Evolutionary conservation across 2,329 filamentous ascomycete species (phyloP).

Genomic region (Pseudohalonectria lignicola): DNA sequence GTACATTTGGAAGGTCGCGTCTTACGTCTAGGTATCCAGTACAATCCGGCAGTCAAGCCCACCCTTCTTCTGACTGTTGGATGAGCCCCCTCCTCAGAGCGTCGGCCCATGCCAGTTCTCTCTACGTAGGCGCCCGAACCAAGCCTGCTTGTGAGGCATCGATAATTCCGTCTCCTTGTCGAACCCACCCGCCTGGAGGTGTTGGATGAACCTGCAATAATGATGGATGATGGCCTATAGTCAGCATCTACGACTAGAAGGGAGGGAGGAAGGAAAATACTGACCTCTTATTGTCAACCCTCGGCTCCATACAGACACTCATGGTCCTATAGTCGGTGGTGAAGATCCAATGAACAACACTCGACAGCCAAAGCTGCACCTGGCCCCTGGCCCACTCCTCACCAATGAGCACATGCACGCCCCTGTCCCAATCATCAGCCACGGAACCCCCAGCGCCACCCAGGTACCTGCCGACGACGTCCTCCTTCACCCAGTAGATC

Average conservation of each 20-base stretch:
- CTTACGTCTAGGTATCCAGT: no score
- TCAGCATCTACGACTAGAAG: no score
- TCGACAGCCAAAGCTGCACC: constrained; percentile 74
- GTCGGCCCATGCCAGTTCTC: constrained; percentile 70
- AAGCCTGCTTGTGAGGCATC: constrained; percentile 88
- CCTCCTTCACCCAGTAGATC: constrained; percentile 97
- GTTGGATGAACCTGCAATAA: constrained; percentile 48
- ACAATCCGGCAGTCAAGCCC: no score
- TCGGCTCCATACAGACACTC: constrained; percentile 75
- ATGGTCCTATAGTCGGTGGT: constrained; percentile 70
- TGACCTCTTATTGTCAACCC: constrained; percentile 83
- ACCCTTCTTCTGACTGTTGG: no score
- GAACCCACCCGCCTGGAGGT: constrained; percentile 67
- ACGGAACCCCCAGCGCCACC: constrained; percentile 30
- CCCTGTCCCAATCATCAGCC: constrained; percentile 73
- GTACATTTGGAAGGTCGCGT: no score
- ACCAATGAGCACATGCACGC: constrained; percentile 79
- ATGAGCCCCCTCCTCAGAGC: constrained; percentile 28
- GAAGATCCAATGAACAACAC: constrained; percentile 79
- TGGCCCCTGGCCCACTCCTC: constrained; percentile 83
- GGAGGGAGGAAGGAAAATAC: constrained; percentile 14
- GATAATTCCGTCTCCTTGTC: constrained; percentile 76
- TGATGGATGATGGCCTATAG: no score
- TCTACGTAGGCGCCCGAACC: constrained; percentile 68
- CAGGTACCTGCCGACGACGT: constrained; percentile 60